A percentile compares a stretch with the other conserved stretches of the same genome.
phyloP scores from a whole-genome alignment of 2,329 filamentous ascomycete genomes.

The Pestalotiopsis sp. region DNA sequence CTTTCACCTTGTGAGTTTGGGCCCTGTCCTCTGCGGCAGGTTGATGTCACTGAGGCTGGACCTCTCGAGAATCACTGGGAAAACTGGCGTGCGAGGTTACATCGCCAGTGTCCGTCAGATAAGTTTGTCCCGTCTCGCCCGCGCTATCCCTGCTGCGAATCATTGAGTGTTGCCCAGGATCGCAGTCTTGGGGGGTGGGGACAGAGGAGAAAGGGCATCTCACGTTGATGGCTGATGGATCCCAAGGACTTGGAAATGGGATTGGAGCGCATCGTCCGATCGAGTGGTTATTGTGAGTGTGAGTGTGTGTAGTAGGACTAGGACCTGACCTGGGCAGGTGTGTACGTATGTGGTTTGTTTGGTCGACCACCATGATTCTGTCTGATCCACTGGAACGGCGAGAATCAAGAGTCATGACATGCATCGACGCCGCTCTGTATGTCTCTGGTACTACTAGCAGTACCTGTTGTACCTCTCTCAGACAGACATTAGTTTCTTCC shows the following conservation, averaged over 20 bases:
- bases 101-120: constrained; percentile 14
- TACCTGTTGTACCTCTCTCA: background rate
- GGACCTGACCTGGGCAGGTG: background rate
- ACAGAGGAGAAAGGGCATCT: background rate
- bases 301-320: background rate
- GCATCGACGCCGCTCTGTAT: background rate
- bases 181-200: background rate
- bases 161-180: background rate
- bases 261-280: background rate
- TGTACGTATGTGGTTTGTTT: background rate
- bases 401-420: background rate
- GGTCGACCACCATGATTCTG: background rate
- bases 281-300: background rate
- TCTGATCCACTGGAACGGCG: background rate
- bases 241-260: constrained; percentile 9
- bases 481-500: background rate
- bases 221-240: background rate
- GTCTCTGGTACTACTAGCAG: background rate
- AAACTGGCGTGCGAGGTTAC: constrained; percentile 3
- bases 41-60: constrained; percentile 5
- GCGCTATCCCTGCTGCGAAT: constrained; percentile 12
- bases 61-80: background rate
- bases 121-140: constrained; percentile 4
- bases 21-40: background rate
- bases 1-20: background rate